Evolutionary conservation across 352 stramenopile genomes (phyloP).

Genomic region (Phytophthora melonis): DNA sequence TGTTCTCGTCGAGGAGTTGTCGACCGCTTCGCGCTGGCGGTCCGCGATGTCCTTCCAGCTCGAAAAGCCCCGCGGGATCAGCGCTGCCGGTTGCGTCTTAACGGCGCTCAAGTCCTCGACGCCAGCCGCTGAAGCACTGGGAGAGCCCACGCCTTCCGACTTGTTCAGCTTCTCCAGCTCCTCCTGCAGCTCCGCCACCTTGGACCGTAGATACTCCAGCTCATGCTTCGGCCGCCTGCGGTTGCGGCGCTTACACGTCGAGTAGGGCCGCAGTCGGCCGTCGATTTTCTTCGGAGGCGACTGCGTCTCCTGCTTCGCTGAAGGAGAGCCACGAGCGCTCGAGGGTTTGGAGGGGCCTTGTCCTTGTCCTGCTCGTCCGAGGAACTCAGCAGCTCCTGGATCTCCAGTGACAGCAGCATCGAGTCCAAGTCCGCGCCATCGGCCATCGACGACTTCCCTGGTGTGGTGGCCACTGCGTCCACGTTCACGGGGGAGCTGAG

Average conservation of each 20-base stretch:
- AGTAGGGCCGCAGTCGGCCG: constrained; percentile 21
- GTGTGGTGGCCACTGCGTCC: not conserved
- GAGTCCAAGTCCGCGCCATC: constrained; percentile 19
- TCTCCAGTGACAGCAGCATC: constrained; percentile 34
- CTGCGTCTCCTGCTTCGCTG: not conserved
- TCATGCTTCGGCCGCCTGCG: constrained; percentile 47
- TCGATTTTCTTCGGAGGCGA: constrained; percentile 29
- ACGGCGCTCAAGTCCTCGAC: not conserved
- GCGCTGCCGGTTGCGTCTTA: not conserved
- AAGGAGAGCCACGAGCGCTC: not conserved
- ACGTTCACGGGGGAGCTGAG: constrained; percentile 7
- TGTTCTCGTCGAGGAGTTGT: constrained; percentile 33
- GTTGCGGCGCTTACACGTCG: constrained; percentile 34
- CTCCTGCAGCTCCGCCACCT: constrained; percentile 37
- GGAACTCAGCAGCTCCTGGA: constrained; percentile 20
- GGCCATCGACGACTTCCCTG: not conserved
- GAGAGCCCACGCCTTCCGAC: not conserved
- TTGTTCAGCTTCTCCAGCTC: constrained; percentile 23
- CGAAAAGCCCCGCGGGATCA: constrained; percentile 10
- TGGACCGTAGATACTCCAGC: constrained; percentile 39
- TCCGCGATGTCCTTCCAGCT: constrained; percentile 35
- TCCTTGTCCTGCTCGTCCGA: constrained; percentile 12
- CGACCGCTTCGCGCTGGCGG: constrained; percentile 26
- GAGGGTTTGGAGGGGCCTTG: not conserved
- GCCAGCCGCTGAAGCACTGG: not conserved